These are phyloP conservation scores for Aspergillus ochraceoroseus DNA, from an alignment of 2,329 filamentous ascomycete genomes.

Conservation along the genomic window DNA sequence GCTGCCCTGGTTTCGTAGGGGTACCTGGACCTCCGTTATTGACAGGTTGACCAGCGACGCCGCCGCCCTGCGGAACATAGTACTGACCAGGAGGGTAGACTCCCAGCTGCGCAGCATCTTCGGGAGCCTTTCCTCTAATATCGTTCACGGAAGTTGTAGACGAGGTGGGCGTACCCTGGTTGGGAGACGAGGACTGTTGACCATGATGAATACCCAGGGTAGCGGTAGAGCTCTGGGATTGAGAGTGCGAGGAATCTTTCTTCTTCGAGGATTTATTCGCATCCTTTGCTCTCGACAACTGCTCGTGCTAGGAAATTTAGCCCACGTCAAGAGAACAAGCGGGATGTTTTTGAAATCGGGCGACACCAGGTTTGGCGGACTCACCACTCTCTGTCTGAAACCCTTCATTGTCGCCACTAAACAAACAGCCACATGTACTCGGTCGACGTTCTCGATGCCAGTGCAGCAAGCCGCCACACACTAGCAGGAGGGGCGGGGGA, in stretches of 20 bases:
- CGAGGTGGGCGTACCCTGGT: constrained; percentile 73
- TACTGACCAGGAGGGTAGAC: constrained; percentile 36
- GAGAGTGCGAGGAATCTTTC: constrained; percentile 59
- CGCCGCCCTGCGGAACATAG: constrained; percentile 36
- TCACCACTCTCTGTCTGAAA: constrained; percentile 95
- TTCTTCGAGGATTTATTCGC: constrained; percentile 74
- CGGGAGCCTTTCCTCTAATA: constrained; percentile 68
- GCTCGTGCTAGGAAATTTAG: constrained; percentile 55
- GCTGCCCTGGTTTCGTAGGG: constrained; percentile 57
- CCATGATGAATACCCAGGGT: constrained; percentile 43
- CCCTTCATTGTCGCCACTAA: constrained; percentile 73
- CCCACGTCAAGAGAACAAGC: constrained; percentile 6
- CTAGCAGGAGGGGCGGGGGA: constrained; percentile 30
- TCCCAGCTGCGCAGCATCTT: constrained; percentile 35
- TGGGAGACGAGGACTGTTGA: constrained; percentile 57
- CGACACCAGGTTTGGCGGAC: constrained; percentile 40
- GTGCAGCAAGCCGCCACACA: constrained; percentile 36
- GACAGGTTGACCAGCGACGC: constrained; percentile 31
- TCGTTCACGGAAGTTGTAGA: constrained; percentile 85
- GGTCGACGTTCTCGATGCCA: constrained; percentile 28
- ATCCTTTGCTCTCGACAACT: constrained; percentile 90
- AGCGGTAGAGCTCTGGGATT: constrained; percentile 67
- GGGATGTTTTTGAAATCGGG: constrained; percentile 23
- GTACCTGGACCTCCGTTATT: constrained; percentile 54
- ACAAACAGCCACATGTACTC: constrained; percentile 37